Base-by-base conservation (phyloP, 2,329 filamentous ascomycete species). In the Nothomitra cinnamomea region DNA sequence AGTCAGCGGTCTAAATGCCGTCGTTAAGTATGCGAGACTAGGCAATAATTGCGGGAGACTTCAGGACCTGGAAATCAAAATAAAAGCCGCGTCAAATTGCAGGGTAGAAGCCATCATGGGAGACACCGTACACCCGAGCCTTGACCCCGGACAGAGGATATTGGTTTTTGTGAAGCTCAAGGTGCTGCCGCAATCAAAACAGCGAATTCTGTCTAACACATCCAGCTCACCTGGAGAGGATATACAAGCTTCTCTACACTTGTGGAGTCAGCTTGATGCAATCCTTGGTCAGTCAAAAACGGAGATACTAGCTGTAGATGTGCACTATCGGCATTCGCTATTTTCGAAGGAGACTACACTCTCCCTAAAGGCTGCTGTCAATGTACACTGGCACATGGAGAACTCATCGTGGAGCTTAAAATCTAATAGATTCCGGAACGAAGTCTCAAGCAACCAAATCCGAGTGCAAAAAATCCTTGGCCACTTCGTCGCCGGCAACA, bases 301-400 rank as follows among this genome's bases (percentile, higher is more conserved):
- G 2, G 45, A 57, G 3, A 24, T 60, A 12, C 52, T 61, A 28
- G 54, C 41, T 3, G 54, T 60, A 2, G 45, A 67, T 53, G 65
- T 62, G 43, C 60, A 61, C 10, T 68, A 67, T 55, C 60, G 61
- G 17, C 64, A 67, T 51, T 62, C 63, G 1, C 55, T 65, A 7
- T 56, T 67, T 28, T 63, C 64, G 2, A 53, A 55, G 8, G 59
- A 63, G 53, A 65, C 62, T 42, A 59, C 61, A 6, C 55, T 66
- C 12, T 61, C 59, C 4, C 58, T 63, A 5, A 58, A 61, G 21
- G 56, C 61, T n/a, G 57, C 60, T 7, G 63, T 58, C 53, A 61
- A 56, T 24, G 56, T 68, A 43, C 57, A 55, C 47, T 60, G 65
- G 36, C 61, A 62, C 2, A 62, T 64, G 52, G 58, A 57, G 5